These are phyloP conservation scores for Yarrowia galli DNA, from an alignment of 1,139 yeast genomes.

Conservation along the genomic window DNA sequence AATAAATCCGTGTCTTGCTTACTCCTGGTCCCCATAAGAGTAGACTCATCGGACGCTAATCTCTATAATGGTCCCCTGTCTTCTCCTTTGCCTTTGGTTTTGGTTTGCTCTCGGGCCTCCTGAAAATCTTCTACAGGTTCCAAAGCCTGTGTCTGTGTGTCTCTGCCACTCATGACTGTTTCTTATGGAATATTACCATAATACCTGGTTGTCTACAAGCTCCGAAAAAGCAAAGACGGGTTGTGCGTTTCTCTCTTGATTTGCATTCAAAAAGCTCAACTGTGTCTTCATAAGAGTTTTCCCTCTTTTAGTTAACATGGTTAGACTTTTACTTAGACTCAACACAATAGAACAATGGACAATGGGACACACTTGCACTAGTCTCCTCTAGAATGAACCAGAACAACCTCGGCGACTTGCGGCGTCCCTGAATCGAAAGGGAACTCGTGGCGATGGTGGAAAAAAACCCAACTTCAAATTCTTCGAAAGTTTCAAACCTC, in stretches of 20 bases:
- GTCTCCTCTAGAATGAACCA: no score
- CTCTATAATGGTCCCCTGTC: neutral
- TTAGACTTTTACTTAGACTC: neutral
- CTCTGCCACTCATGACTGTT: constrained; percentile 11
- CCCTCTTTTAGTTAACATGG: constrained; percentile 13
- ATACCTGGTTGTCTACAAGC: no score
- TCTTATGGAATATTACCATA: no score
- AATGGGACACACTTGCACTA: no score
- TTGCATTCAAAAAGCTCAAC: constrained; percentile 6
- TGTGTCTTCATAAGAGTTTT: neutral
- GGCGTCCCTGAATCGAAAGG: neutral
- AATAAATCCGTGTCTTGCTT: neutral
- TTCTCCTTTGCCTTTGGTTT: neutral
- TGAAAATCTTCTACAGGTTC: constrained; percentile 2
- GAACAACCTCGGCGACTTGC: no score
- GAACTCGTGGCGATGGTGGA: no score
- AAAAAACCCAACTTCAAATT: neutral
- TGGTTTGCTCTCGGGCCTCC: constrained; percentile 16
- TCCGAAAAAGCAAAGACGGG: neutral
- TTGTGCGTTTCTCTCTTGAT: neutral
- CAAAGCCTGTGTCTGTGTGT: neutral
- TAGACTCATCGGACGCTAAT: constrained; percentile 9
- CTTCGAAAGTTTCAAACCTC: neutral
- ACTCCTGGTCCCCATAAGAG: neutral
- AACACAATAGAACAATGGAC: no score